phyloP scores from a whole-genome alignment of 441 rosid genomes.

The Croton laevigatus region DNA sequence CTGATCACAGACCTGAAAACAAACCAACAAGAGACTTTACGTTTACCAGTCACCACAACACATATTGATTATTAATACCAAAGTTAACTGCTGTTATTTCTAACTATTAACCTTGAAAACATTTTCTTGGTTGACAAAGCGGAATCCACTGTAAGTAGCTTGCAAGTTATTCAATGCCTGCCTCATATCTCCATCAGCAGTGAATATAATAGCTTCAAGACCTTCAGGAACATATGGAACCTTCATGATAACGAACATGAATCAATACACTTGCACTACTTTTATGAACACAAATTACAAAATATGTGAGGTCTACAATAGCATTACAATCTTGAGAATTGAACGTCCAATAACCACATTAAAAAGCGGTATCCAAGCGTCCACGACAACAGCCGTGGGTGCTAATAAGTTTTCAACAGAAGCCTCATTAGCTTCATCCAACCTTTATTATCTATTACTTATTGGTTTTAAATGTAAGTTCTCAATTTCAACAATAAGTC shows the following conservation, averaged over 20 bases:
- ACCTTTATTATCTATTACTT: not conserved
- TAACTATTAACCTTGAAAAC: constrained; percentile 73
- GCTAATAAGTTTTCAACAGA: not conserved
- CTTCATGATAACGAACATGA: constrained; percentile 42
- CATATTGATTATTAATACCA: not conserved
- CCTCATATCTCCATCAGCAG: constrained; percentile 99
- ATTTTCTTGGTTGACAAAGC: constrained; percentile 88
- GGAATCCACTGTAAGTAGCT: constrained; percentile 91
- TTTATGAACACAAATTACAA: not conserved
- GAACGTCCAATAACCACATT: not conserved
- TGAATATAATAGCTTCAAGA: constrained; percentile 94
- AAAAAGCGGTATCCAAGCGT: not conserved
- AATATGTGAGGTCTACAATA: not conserved
- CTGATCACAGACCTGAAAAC: constrained; percentile 82
- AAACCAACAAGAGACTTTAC: not conserved
- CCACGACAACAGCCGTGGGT: not conserved
- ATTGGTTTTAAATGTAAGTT: not conserved
- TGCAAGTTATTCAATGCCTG: constrained; percentile 96
- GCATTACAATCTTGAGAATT: not conserved
- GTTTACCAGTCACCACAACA: constrained; percentile 16
- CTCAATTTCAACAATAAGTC: not conserved
- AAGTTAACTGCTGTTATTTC: not conserved
- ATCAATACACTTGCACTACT: constrained; percentile 19
- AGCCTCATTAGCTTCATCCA: not conserved
- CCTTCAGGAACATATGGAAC: constrained; percentile 94